These are phyloP conservation scores for Bidens hawaiensis DNA, from an alignment of 140 eudicot genomes.

Conservation along the genomic window DNA sequence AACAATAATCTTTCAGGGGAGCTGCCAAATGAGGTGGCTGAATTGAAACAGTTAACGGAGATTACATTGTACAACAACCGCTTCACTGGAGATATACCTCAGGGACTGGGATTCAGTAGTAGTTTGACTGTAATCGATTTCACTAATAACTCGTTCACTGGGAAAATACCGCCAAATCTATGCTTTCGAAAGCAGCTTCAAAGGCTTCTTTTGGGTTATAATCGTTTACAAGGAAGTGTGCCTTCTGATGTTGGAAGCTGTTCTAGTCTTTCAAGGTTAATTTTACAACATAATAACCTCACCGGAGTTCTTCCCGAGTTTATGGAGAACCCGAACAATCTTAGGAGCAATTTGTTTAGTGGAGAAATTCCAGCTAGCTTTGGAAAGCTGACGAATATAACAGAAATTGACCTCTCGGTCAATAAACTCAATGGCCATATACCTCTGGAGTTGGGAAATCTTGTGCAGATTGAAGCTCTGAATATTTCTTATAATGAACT, in stretches of 20 bases:
- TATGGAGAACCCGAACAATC: slow-evolving; percentile 36
- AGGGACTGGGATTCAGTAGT: slow-evolving; percentile 58
- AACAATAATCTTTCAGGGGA: slow-evolving; percentile 58
- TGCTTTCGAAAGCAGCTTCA: slow-evolving; percentile 55
- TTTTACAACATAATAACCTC: slow-evolving; percentile 54
- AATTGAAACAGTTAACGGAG: slow-evolving; percentile 44
- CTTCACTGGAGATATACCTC: slow-evolving; percentile 74
- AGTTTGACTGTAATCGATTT: slow-evolving; percentile 59
- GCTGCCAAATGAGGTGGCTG: slow-evolving; percentile 49
- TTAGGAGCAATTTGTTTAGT: slow-evolving; percentile 45
- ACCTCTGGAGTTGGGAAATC: slow-evolving; percentile 56
- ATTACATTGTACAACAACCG: slow-evolving; percentile 55
- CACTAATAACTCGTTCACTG: slow-evolving; percentile 65
- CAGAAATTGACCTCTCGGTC: slow-evolving; percentile 47
- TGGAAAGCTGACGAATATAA: slow-evolving; percentile 38
- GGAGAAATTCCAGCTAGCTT: slow-evolving; percentile 62
- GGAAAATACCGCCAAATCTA: slow-evolving; percentile 65
- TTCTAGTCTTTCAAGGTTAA: slow-evolving; percentile 58
- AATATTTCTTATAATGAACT: slow-evolving; percentile 60
- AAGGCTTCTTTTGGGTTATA: slow-evolving; percentile 53
- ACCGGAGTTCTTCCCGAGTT: slow-evolving; percentile 72
- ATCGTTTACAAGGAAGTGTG: slow-evolving; percentile 54
- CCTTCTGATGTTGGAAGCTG: slow-evolving; percentile 74
- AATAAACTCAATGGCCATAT: slow-evolving; percentile 51
- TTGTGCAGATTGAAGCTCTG: slow-evolving; percentile 45